Base-by-base conservation (phyloP, 2,329 filamentous ascomycete genomes). In the Talaromyces sp. region DNA sequence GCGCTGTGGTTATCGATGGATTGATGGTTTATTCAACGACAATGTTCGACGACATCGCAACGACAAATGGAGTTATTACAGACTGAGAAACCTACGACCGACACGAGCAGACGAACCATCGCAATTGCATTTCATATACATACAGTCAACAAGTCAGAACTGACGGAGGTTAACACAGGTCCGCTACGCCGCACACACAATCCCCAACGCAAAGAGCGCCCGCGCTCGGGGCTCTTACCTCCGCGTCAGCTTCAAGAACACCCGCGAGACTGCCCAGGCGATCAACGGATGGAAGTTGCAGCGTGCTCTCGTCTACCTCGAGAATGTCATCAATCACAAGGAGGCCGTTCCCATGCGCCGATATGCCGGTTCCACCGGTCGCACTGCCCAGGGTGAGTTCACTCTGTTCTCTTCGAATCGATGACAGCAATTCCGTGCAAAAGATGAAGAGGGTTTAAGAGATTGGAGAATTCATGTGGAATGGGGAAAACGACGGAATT, bases 161-260 rank as follows among this genome's bases (percentile, higher is more conserved):
- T 59, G 19, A 59, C 56, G 22, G 22, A 59, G 24, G 13, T n/a
- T 41, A 5, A 56, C 9, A 24, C 13, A 96, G 93, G 92, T 96
- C 87, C 92, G 93, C 84, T 97, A 97, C 93, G 92, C 92, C 84
- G 91, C 91, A 81, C 91, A 89, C 79, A 87, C 93, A 82, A 94
- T 96, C 81, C 86, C 90, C 77, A 84, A 89, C 82, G 87, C 89
- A 76, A 97, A 97, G 88, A 96, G 92, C 85, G 95, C 95, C 83
- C 92, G 94, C 86, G 91, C 94, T 81, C 93, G 95, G 84, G 95
- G 96, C 84, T 93, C 93, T 82, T 99, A 98, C 88, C 91, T 99
- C 78, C 93, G 95, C 82, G 94, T 98, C 77, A 96, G 92, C 76
- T 99, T 97, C 92, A 99, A 99, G 90, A 99, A 99, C 90, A 99